Base-by-base conservation (phyloP, 2,329 filamentous ascomycete genomes). In the Aspergillus ustus region DNA sequence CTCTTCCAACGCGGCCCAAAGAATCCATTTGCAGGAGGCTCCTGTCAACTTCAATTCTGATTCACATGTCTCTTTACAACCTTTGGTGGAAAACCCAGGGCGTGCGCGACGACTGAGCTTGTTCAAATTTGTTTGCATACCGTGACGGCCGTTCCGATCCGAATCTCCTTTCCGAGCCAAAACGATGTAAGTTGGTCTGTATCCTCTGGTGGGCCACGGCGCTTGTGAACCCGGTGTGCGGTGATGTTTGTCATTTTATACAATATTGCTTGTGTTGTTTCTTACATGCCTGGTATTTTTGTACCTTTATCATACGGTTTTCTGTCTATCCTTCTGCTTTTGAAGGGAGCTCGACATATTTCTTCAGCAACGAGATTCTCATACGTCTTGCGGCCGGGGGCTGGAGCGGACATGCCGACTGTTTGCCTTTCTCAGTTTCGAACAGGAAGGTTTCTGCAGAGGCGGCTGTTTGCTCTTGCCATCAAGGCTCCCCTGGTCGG, bases 11-110 rank as follows among this genome's bases (percentile, higher is more conserved):
- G 57, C 57, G 64, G 61, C 60, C 55, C 63, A 72, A 70, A 69
- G 72, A 68, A 68, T 19, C 40, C 63, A 61, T 66, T 61, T 50
- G 43, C 61, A 67, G 68, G 69, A 65, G 67, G 63, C 58, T 64
- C 62, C 63, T 61, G 65, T 70, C 66, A 60, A 66, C 64, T 65
- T 56, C 57, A 44, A 56, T 60, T 61, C 54, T 59, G 63, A 62
- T 62, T 64, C 48, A 63, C 63, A 52, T 61, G 57, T 54, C 60
- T 63, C 61, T 44, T 53, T 57, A 48, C 56, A 34, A 44, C 53
- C 31, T 56, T 34, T 43, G 25, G 60, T 64, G 31, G 53, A 59
- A 54, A 49, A 54, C 57, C 62, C 55, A 63, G 61, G 55, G 48
- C 52, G 60, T 60, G 46, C 40, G 52, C 50, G 64, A 58, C 59